A percentile compares a stretch with the other conserved stretches of the same genome.
phyloP scores from a whole-genome alignment of 208 protist species.

The Strigomonas culicis region DNA sequence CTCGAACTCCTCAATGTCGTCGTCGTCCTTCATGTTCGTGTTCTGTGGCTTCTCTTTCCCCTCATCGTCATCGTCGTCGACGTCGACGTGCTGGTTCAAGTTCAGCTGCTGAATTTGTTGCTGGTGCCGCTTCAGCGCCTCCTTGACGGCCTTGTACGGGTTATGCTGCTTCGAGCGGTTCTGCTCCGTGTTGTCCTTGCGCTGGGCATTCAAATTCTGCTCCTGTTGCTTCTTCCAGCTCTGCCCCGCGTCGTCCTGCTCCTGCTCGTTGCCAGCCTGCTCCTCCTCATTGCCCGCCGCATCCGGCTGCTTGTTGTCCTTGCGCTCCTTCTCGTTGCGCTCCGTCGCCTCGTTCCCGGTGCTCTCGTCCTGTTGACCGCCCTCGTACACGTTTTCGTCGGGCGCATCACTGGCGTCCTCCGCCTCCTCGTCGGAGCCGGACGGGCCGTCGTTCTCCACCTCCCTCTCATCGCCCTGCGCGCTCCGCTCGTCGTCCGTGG shows the following conservation, averaged over 20 bases:
- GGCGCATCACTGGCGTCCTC: conserved; percentile 39
- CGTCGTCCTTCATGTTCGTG: conserved; percentile 35
- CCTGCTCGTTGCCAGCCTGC: conserved; percentile 68
- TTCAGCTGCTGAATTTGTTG: conserved; percentile 78
- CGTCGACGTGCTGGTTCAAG: conserved; percentile 69
- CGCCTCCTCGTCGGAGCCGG: conserved; percentile 37
- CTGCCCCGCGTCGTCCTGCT: conserved; percentile 73
- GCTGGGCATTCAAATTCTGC: conserved; percentile 62
- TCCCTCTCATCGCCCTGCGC: conserved; percentile 18
- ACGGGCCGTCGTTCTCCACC: conserved; percentile 24
- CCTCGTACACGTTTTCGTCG: conserved; percentile 79
- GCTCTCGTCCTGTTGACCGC: conserved; percentile 81
- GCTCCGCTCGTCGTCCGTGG: conserved; percentile 21
- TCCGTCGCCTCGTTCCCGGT: conserved; percentile 70
- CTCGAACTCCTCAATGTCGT: conserved; percentile 49
- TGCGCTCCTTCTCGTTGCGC: conserved; percentile 50
- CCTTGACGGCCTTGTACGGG: conserved; percentile 84
- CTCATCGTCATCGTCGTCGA: conserved; percentile 57
- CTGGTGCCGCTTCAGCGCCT: conserved; percentile 81
- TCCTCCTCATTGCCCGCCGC: conserved; percentile 64
- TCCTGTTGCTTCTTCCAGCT: conserved; percentile 83
- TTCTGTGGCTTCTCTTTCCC: conserved; percentile 34
- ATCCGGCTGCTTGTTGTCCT: conserved; percentile 34
- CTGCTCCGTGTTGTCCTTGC: conserved; percentile 71
- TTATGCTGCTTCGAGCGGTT: conserved; percentile 72